Evolutionary conservation across 352 stramenopile species (phyloP), one percentile per base, ranked within the genome.

Genomic region (Pythium rishiriense): DNA sequence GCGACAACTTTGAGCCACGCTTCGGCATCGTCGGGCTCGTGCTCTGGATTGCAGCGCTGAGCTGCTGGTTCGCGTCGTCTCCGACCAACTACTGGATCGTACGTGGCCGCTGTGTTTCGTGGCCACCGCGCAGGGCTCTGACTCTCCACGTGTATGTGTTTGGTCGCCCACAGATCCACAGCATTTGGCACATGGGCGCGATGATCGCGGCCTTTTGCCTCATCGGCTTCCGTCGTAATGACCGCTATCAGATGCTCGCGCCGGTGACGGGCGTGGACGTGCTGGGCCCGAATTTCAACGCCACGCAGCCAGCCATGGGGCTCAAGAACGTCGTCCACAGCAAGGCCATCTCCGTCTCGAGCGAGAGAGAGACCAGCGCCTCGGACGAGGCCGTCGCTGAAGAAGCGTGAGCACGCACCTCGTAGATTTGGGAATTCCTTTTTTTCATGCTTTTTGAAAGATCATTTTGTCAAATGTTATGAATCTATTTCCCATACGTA

Each of bases 1-100:
- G 73, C 43, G 49, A 78, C 59, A 81, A 78, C 59, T 81, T 81
- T 57, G 63, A 78, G 21, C 61, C 26, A 22, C 69, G 70, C 47
- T 70, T 56, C 47, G 73, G 69, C 7, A 19, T 73, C 9, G n/a
- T 78, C 4, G 73, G 73, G 0, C 22, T 66, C 2, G 62, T 56
- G 2, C 57, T 78, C 2, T 81, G 70, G 70, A 51, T 67, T n/a
- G 29, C 28, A 7, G 70, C 70, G 9, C 62, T 81, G n/a, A 35
- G 51, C 21, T 81, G 67, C 53, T 78, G 70, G 62, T 76, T 81
- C 60, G 56, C 58, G 12, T 72, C 70, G 9, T 69, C 63, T 3
- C 58, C 63, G 12, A 60, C 59, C 26, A 72, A 69, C 57, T 81
- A 78, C 58, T 78, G 70, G 73, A 33, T 81, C 31, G 70, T 78